Conservation (phyloP, 345 rosid species). For the Psidium guajava region DNA sequence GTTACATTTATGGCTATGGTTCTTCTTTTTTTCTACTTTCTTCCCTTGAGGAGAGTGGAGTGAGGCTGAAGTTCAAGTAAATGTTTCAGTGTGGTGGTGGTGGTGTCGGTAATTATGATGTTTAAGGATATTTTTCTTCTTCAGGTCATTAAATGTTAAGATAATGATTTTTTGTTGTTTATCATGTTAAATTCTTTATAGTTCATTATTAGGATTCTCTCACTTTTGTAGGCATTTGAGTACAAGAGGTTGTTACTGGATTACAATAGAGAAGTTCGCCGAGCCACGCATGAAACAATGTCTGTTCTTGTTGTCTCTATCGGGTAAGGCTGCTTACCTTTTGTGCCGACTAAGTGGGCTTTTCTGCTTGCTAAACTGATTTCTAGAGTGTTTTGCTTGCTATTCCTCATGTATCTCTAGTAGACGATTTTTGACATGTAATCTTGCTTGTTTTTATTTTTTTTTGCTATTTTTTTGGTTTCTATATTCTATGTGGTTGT, state of each 20-base stretch:
- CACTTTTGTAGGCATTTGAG: constrained; percentile 52
- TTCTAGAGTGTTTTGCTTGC: neutral
- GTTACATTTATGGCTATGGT: neutral
- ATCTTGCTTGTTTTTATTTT: neutral
- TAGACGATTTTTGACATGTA: neutral
- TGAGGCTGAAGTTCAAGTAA: neutral
- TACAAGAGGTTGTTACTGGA: constrained; percentile 85
- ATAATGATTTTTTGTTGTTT: neutral
- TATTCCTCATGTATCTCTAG: neutral
- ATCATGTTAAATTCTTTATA: neutral
- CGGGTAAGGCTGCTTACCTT: constrained; percentile 38
- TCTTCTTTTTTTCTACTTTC: neutral
- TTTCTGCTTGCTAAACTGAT: neutral
- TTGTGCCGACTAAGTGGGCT: neutral
- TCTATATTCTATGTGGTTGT: neutral
- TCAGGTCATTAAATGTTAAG: neutral
- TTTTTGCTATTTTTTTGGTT: neutral
- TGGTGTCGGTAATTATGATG: neutral
- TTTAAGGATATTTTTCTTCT: neutral
- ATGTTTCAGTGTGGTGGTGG: neutral
- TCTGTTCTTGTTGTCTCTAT: constrained; percentile 53
- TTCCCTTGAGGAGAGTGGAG: neutral
- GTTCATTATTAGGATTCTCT: neutral
- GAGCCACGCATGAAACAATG: constrained; percentile 85
- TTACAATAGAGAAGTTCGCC: constrained; percentile 91